phyloP scores from a whole-genome alignment of 2,329 filamentous ascomycete genomes.

The Didymella keratinophila region DNA sequence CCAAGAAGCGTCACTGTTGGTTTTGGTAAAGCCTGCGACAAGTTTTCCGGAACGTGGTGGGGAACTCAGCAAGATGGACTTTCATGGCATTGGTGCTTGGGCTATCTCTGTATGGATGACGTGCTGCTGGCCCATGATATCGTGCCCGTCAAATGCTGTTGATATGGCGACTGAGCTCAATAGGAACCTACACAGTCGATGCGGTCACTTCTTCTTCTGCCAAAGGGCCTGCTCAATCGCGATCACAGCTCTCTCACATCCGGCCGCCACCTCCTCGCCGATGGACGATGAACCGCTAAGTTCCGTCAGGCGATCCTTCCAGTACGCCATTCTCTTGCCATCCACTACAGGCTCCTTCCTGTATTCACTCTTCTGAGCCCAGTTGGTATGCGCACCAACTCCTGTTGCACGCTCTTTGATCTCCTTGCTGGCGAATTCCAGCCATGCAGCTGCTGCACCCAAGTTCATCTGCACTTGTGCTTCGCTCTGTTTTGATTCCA shows the following conservation, averaged over 20 bases:
- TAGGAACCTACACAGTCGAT: neutral
- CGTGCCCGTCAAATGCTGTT: neutral
- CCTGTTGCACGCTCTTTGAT: neutral
- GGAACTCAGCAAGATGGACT: too few relatives aligned
- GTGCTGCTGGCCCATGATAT: neutral
- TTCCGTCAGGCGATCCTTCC: neutral
- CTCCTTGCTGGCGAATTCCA: slow-evolving; percentile 2
- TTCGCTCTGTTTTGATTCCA: neutral
- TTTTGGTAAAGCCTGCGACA: neutral
- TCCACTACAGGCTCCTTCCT: neutral
- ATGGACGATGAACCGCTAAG: neutral
- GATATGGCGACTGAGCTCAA: neutral
- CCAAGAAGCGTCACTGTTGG: neutral
- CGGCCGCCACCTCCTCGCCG: neutral
- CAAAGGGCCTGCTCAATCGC: slow-evolving; percentile 1
- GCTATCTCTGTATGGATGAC: neutral
- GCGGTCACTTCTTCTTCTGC: neutral
- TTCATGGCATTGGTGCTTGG: too few relatives aligned
- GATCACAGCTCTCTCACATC: neutral
- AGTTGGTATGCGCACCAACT: neutral
- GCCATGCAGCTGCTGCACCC: slow-evolving; percentile 1
- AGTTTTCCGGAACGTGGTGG: too few relatives aligned
- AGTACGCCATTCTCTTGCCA: neutral
- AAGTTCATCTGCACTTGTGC: slow-evolving; percentile 1
- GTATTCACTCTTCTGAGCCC: neutral